Evolutionary conservation across 805 yeast species (phyloP), one percentile per base, ranked within the genome.

Genomic region (Candida insectalens): DNA sequence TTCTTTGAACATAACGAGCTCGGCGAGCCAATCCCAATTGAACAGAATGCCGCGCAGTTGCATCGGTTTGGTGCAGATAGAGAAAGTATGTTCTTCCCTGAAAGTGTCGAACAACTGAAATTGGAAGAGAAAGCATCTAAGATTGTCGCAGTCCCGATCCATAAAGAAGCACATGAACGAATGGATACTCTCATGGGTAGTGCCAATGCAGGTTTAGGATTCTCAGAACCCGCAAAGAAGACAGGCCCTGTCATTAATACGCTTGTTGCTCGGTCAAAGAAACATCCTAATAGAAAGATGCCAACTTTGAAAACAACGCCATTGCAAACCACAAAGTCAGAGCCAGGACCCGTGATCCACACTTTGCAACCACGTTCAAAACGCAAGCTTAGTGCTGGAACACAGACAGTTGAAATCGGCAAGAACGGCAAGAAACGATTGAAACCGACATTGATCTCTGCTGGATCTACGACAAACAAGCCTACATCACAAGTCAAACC

Each of bases 41-140:
- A 72, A 27, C 71, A 70, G 43, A 76, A 81, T 38, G 79, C 74
- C 37, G 66, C 71, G 27, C 81, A 83, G 38, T 65, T 89, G 36
- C 77, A 81, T 44, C 68, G 85, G 44, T 89, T 82, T 51, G 97
- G 98, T 41, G 87, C 83, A 3, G 94, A 83, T 41, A 70, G 87
- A 36, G 96, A 88, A 43, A 71, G 83, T 6, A 65, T 81, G 61
- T 78, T 79, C 15, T 82, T 85, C 46, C 95, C 96, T 0, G 97
- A 89, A 49, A 79, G 92, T 54, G 70, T 79, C 1, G 80, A 74
- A 34, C 96, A 88, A 55, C 62, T 89, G 36, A 52, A 60, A 4
- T 59, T 89, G 16, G 96, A 87, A 44, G 84, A 78, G 25, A 64
- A 65, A 40, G 75, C 83, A 2, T 60, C 57, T 6, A 37, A 36